A percentile compares a stretch with the other conserved stretches of the same genome.
phyloP scores from a whole-genome alignment of 2,329 filamentous ascomycete genomes.

The Pseudogymnoascus verrucosus region DNA sequence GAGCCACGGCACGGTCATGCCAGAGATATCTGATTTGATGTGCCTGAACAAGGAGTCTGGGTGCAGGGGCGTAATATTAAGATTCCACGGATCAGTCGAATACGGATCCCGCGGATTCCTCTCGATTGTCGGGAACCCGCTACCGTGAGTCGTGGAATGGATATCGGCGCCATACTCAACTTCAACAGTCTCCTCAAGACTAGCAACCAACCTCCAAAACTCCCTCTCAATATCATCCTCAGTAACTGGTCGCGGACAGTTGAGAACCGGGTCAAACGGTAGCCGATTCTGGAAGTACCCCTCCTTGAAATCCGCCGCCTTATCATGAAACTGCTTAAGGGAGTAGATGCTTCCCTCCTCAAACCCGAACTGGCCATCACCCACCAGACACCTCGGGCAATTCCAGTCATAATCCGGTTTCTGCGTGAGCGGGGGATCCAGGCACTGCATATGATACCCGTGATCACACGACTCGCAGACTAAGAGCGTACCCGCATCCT shows the following conservation, averaged over 20 bases:
- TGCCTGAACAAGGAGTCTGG: constrained; percentile 90
- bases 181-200: constrained; percentile 89
- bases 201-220: constrained; percentile 93
- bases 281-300: constrained; percentile 86
- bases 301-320: constrained; percentile 90
- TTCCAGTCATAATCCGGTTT: constrained; percentile 89
- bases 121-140: constrained; percentile 91
- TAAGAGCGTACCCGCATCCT: constrained; percentile 62
- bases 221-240: constrained; percentile 95
- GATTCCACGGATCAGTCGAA: constrained; percentile 87
- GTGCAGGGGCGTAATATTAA: constrained; percentile 85
- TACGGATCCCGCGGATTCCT: constrained; percentile 82
- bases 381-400: constrained; percentile 88
- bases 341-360: constrained; percentile 96
- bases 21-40: constrained; percentile 96
- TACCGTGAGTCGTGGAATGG: constrained; percentile 95
- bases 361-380: constrained; percentile 93
- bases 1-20: constrained; percentile 98
- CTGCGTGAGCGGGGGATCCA: constrained; percentile 74
- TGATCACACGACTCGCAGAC: constrained; percentile 89
- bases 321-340: constrained; percentile 90
- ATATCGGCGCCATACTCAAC: constrained; percentile 98
- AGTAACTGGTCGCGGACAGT: constrained; percentile 71
- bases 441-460: constrained; percentile 77
- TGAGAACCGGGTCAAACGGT: constrained; percentile 76